A percentile compares a stretch with the other conserved stretches of the same genome.
These are phyloP conservation scores for Fusarium sulawesiense DNA, from an alignment of 2,329 filamentous ascomycete genomes.

Conservation along the genomic window DNA sequence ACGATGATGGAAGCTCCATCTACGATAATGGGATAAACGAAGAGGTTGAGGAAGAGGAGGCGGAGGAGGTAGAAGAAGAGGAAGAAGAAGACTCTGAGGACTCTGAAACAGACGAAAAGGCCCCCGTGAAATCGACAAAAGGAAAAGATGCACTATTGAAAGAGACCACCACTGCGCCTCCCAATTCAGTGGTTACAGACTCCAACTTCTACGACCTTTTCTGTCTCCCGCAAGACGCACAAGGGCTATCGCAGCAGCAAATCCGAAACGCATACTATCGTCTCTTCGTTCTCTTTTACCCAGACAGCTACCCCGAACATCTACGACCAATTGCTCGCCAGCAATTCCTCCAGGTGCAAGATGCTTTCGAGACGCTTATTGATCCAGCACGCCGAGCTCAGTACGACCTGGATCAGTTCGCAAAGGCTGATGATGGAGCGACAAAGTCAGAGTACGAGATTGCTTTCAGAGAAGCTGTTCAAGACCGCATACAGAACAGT, in stretches of 20 bases:
- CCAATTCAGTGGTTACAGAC: slow-evolving; percentile 16
- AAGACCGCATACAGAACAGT: slow-evolving; percentile 36
- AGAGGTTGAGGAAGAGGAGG: slow-evolving; percentile 38
- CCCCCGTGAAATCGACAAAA: slow-evolving; percentile 24
- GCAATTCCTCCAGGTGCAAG: slow-evolving; percentile 56
- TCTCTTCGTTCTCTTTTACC: slow-evolving; percentile 58
- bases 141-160: slow-evolving; percentile 11
- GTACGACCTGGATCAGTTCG: slow-evolving; percentile 53
- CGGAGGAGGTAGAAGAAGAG: background rate
- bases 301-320: slow-evolving; percentile 55
- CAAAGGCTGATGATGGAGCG: slow-evolving; percentile 36
- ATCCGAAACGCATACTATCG: slow-evolving; percentile 59
- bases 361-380: slow-evolving; percentile 61
- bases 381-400: slow-evolving; percentile 55
- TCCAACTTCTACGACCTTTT: slow-evolving; percentile 59
- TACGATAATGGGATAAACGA: slow-evolving; percentile 50
- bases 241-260: slow-evolving; percentile 47
- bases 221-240: slow-evolving; percentile 53
- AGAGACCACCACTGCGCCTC: background rate
- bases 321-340: slow-evolving; percentile 53
- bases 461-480: slow-evolving; percentile 39
- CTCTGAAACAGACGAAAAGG: slow-evolving; percentile 29
- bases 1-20: slow-evolving; percentile 60
- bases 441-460: slow-evolving; percentile 30
- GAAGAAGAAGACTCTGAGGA: slow-evolving; percentile 2